A percentile compares a stretch with the other conserved stretches of the same genome.
phyloP scores from a whole-genome alignment of 2,329 filamentous ascomycete genomes.

The Hymenoscyphus repandus region DNA sequence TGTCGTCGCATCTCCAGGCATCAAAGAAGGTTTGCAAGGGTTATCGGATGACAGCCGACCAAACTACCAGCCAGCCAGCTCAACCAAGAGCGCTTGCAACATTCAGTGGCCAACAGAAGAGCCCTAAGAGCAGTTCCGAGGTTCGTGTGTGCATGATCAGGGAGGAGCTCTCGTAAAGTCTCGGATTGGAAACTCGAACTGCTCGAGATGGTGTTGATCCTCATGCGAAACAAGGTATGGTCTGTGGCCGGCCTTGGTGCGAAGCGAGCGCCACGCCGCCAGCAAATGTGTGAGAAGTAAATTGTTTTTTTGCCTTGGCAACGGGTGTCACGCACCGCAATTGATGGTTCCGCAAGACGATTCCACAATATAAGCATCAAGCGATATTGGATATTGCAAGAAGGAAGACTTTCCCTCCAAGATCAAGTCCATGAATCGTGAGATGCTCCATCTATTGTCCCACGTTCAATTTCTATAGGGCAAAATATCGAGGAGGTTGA shows the following conservation, averaged over 20 bases:
- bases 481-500: background rate
- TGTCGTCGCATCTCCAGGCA: background rate
- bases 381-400: background rate
- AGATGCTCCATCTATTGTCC: no score
- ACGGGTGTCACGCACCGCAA: background rate
- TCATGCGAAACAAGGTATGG: background rate
- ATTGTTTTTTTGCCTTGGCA: background rate
- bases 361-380: background rate
- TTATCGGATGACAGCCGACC: background rate
- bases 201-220: background rate
- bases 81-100: background rate
- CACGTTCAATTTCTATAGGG: background rate
- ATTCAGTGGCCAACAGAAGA: background rate
- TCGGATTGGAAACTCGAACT: background rate
- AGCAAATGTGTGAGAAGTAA: background rate
- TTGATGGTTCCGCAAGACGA: background rate
- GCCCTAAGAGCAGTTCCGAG: background rate
- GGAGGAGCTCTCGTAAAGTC: background rate
- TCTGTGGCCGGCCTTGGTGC: background rate
- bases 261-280: background rate
- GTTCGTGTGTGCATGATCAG: background rate
- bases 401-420: background rate
- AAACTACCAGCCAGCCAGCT: background rate
- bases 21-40: background rate
- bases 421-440: no score